Conservation (phyloP, 148 eudicot species). For the Mesembryanthemum crystallinum region DNA sequence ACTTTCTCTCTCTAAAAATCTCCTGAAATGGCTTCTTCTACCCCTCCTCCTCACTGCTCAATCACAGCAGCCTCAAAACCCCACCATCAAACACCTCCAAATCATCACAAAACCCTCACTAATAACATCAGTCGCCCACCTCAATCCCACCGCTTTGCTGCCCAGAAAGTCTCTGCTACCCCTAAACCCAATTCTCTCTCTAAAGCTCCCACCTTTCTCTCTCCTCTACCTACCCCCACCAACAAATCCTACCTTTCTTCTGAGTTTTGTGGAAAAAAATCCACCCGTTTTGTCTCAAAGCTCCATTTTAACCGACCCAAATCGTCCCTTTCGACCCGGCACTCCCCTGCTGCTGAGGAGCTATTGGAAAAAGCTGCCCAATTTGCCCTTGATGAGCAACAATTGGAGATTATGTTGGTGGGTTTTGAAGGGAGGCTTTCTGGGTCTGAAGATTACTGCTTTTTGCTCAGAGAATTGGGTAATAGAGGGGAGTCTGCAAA, state of each 20-base stretch:
- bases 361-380: constrained; percentile 35
- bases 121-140: background rate
- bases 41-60: constrained; percentile 66
- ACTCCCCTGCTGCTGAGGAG: constrained; percentile 56
- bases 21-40: constrained; percentile 70
- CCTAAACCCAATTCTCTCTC: constrained; percentile 22
- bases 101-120: background rate
- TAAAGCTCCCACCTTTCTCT: constrained; percentile 22
- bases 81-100: constrained; percentile 13
- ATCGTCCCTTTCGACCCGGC: constrained; percentile 42
- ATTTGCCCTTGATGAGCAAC: constrained; percentile 27
- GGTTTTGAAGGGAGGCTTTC: constrained; percentile 45
- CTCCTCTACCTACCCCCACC: constrained; percentile 26
- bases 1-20: constrained; percentile 6
- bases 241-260: constrained; percentile 50
- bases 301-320: constrained; percentile 78
- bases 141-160: background rate
- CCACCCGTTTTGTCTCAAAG: constrained; percentile 86
- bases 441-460: constrained; percentile 77
- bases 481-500: constrained; percentile 58
- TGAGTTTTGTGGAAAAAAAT: constrained; percentile 76
- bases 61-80: constrained; percentile 43
- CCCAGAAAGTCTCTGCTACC: constrained; percentile 9
- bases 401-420: constrained; percentile 35
- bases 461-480: constrained; percentile 75